Evolutionary conservation across 2,329 filamentous ascomycete genomes (phyloP).

Genomic region (Fusarium sambucinum): DNA sequence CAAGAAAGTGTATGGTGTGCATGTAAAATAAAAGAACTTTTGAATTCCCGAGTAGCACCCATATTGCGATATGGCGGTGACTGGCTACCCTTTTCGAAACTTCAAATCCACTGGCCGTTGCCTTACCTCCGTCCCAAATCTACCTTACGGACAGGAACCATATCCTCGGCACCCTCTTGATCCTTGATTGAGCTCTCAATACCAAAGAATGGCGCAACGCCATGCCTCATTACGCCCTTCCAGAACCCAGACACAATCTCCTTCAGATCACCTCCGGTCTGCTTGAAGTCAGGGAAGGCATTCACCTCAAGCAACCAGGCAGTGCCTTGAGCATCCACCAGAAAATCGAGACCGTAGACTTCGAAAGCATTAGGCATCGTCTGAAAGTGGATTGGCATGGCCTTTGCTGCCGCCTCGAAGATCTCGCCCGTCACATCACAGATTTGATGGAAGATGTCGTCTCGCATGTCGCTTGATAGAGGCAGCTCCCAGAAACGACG

Average conservation of each 20-base stretch:
- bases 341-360: conserved; percentile 89
- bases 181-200: conserved; percentile 42
- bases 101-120: not conserved
- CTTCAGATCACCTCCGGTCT: conserved; percentile 86
- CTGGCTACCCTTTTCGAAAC: not conserved
- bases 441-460: conserved; percentile 78
- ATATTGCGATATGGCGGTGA: not conserved
- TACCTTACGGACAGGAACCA: conserved; percentile 66
- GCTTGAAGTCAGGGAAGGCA: conserved; percentile 94
- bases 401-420: conserved; percentile 87
- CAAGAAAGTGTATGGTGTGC: not conserved
- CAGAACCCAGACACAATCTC: conserved; percentile 82
- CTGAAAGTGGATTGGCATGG: conserved; percentile 92
- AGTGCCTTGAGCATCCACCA: conserved; percentile 75
- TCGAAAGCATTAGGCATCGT: conserved; percentile 90
- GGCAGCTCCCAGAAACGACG: conserved; percentile 78
- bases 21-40: conserved; percentile 25
- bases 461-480: conserved; percentile 65
- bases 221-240: conserved; percentile 76
- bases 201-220: conserved; percentile 75
- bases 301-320: conserved; percentile 92
- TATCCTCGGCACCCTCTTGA: conserved; percentile 52
- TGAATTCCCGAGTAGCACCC: conserved; percentile 12
- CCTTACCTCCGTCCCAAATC: conserved; percentile 62
- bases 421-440: conserved; percentile 78